phyloP scores from a whole-genome alignment of 176 grass and related monocot genomes.

The Thalia dealbata region DNA sequence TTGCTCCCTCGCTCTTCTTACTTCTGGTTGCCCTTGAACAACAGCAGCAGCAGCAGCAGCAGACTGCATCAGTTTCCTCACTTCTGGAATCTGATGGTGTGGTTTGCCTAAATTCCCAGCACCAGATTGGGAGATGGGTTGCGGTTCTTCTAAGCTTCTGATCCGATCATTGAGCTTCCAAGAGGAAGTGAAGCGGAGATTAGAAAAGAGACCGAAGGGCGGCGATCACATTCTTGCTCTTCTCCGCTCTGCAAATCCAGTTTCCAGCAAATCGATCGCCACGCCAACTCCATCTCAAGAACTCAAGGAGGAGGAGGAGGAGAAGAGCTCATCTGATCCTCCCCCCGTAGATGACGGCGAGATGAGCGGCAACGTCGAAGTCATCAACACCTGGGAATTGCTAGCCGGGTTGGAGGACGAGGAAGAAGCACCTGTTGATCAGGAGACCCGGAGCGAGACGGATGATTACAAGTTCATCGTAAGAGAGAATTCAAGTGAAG shows the following conservation, averaged over 20 bases:
- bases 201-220: slow-evolving; percentile 36
- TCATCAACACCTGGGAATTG: slow-evolving; percentile 30
- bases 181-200: slow-evolving; percentile 36
- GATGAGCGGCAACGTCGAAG: slow-evolving; percentile 38
- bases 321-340: slow-evolving; percentile 3
- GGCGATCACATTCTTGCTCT: slow-evolving; percentile 53
- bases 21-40: too few species aligned
- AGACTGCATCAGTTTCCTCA: too few species aligned
- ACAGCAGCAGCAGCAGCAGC: too few species aligned
- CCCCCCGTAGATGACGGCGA: neutral
- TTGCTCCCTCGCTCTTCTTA: too few species aligned
- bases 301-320: neutral
- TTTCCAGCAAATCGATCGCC: slow-evolving; percentile 17
- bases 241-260: slow-evolving; percentile 29
- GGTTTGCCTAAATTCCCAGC: neutral
- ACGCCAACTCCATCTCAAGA: neutral
- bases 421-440: neutral
- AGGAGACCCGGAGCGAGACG: neutral
- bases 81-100: neutral
- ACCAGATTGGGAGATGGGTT: slow-evolving; percentile 50
- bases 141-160: slow-evolving; percentile 56
- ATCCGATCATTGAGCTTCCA: slow-evolving; percentile 56
- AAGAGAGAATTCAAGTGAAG: neutral
- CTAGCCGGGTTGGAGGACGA: slow-evolving; percentile 5
- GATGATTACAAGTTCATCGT: neutral